Conservation (phyloP, 2,329 filamentous ascomycete genomes). For the Sclerotinia borealis region DNA sequence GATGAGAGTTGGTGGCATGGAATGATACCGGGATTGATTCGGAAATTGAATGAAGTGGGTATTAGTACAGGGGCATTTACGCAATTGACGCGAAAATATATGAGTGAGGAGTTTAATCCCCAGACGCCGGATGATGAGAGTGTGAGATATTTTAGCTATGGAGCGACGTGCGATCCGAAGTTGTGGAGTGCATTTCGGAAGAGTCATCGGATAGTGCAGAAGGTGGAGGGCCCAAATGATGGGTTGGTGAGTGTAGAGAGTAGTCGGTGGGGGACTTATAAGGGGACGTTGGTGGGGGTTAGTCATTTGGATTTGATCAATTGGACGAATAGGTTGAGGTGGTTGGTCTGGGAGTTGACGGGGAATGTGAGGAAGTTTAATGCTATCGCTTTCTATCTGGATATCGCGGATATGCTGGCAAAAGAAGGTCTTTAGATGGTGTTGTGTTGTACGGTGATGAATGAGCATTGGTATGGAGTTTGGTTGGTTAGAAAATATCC, state of each 20-base stretch:
- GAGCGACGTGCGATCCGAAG: constrained; percentile 49
- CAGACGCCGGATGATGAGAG: constrained; percentile 45
- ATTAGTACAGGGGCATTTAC: constrained; percentile 54
- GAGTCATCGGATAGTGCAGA: constrained; percentile 45
- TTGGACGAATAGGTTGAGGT: constrained; percentile 57
- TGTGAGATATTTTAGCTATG: constrained; percentile 58
- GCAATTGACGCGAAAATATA: constrained; percentile 54
- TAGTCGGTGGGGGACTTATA: constrained; percentile 56
- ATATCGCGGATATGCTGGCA: constrained; percentile 63
- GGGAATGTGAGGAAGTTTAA: constrained; percentile 55
- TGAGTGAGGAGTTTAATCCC: constrained; percentile 54
- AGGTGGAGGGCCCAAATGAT: constrained; percentile 55
- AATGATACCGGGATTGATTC: constrained; percentile 50
- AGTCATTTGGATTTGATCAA: constrained; percentile 63
- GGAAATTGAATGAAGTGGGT: constrained; percentile 44
- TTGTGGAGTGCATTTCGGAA: constrained; percentile 58
- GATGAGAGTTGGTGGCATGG: constrained; percentile 41
- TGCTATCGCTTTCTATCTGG: constrained; percentile 61
- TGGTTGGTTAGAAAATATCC: neutral
- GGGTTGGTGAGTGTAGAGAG: constrained; percentile 62
- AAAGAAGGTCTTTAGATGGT: constrained; percentile 47
- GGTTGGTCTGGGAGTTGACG: constrained; percentile 46
- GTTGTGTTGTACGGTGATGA: neutral
- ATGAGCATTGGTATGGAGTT: neutral
- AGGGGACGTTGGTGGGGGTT: constrained; percentile 55